Base-by-base conservation (phyloP, 805 yeast species). In the Kluyveromyces aestuarii region DNA sequence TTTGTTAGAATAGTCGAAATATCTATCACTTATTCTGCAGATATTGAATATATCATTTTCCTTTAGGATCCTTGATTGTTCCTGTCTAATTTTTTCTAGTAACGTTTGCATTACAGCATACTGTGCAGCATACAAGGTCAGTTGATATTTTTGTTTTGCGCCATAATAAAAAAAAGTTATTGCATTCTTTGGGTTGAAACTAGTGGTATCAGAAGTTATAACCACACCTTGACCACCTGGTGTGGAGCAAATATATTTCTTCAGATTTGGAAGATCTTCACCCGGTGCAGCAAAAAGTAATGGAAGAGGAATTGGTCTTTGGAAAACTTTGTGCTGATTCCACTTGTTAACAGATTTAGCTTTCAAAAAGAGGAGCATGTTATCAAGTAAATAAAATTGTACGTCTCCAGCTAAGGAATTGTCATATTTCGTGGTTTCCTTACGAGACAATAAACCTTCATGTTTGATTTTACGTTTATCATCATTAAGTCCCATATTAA, bases 271-370 rank as follows among this genome's bases (percentile, higher is more conserved):
- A 54, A 81, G 74, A 51, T 88, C 96, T 60, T 85, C 95, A 2
- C 84, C 81, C 47, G 90, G 78, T 35, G 91, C 79, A 9, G 80
- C 78, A 62, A 79, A 85, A 51, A 88, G 68, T 47, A 88, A 70
- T 13, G 90, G 93, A 40, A 88, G 69, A 37, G 90, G 93, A 33
- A 87, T 82, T 4, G 96, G 96, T 58, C 90, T 77, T 60, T 91
- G 93, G 65, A 84, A 87, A 13, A 91, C 98, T 59, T 89, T 84
- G 59, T 85, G 84, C 52, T 87, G 95, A 60, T 91, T 97, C 59
- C 96, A 79, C 67, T 89, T 89, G 63, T 87, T 90, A 47, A 86
- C 88, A 14, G 84, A 73, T 64, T 91, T 95, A 47, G 84, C 84
- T 60, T 91, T 83, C 18, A 88, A 90, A 63, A 93, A 83, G 48